Conservation (phyloP, 2,329 filamentous ascomycete species). For the Cladosporium sp. region DNA sequence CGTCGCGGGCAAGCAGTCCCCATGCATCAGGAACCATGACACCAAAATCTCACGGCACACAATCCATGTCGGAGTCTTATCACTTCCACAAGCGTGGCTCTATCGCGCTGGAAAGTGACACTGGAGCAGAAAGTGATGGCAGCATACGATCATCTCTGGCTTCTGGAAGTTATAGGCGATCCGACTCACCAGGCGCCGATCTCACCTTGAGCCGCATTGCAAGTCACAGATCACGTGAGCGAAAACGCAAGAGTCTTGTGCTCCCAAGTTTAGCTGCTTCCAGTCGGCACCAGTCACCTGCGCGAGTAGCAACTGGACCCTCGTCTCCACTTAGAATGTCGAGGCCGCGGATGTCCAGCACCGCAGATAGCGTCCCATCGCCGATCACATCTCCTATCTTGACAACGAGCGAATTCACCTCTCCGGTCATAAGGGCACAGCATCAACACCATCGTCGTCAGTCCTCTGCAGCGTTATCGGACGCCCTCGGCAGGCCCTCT, state of each 20-base stretch:
- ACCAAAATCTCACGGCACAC: constrained; percentile 70
- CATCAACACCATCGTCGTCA: constrained; percentile 76
- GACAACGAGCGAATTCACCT: constrained; percentile 74
- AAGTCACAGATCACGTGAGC: constrained; percentile 64
- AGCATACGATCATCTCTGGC: constrained; percentile 79
- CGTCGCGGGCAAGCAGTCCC: constrained; percentile 84
- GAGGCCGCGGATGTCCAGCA: constrained; percentile 67
- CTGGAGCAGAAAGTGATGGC: constrained; percentile 78
- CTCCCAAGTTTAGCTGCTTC: constrained; percentile 63
- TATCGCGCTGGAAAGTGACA: constrained; percentile 76
- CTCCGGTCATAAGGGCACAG: constrained; percentile 58
- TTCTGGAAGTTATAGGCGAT: constrained; percentile 54
- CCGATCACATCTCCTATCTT: constrained; percentile 88
- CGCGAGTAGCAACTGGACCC: constrained; percentile 66
- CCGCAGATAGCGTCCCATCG: constrained; percentile 65
- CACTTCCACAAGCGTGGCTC: constrained; percentile 68
- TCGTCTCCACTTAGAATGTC: constrained; percentile 74
- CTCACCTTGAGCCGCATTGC: constrained; percentile 70
- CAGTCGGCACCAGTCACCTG: constrained; percentile 87
- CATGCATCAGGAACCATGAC: constrained; percentile 72
- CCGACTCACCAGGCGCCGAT: constrained; percentile 88
- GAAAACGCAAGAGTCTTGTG: constrained; percentile 82
- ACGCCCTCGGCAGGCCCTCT: constrained; percentile 59
- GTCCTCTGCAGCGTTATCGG: constrained; percentile 81
- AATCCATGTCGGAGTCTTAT: constrained; percentile 47